phyloP scores from a whole-genome alignment of 179 eudicot species.

The Drosera spatulata region DNA sequence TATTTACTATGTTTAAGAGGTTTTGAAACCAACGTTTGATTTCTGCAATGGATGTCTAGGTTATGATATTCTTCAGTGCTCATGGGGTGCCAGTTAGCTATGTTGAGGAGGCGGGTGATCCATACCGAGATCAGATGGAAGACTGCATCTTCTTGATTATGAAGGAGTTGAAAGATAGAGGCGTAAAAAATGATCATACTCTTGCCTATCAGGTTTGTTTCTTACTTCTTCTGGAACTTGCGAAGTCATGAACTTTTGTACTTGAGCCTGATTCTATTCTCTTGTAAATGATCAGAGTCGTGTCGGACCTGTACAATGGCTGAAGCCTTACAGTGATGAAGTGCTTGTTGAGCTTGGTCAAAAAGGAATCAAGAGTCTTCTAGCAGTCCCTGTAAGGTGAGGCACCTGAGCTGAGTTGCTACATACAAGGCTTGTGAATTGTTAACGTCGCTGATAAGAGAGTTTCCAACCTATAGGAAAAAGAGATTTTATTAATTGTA shows the following conservation, averaged over 20 bases:
- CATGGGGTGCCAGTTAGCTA: slow-evolving; percentile 98
- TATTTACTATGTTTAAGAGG: neutral
- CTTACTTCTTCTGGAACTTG: neutral
- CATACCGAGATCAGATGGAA: slow-evolving; percentile 97
- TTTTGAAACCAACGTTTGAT: slow-evolving; percentile 4
- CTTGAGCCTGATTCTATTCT: neutral
- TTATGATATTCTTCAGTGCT: slow-evolving; percentile 97
- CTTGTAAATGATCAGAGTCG: slow-evolving; percentile 58
- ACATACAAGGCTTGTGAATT: too few species aligned
- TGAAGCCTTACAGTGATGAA: slow-evolving; percentile 97
- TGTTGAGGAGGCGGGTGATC: slow-evolving; percentile 94
- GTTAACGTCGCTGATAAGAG: too few species aligned
- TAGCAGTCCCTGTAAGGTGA: slow-evolving; percentile 98
- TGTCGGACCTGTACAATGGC: slow-evolving; percentile 98
- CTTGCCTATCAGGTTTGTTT: slow-evolving; percentile 84
- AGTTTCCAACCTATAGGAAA: too few species aligned
- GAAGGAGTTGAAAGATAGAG: slow-evolving; percentile 81
- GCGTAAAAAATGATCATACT: slow-evolving; percentile 57
- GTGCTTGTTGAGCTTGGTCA: slow-evolving; percentile 94
- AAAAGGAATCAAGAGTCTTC: slow-evolving; percentile 79
- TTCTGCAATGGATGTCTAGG: slow-evolving; percentile 27
- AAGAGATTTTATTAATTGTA: too few species aligned
- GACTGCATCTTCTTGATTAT: slow-evolving; percentile 86
- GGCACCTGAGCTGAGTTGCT: slow-evolving; percentile 2
- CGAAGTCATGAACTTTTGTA: too few species aligned